Percentiles rank a stretch among this genome's conserved stretches.
Evolutionary conservation across 2,329 filamentous ascomycete genomes (phyloP).

Genomic region (Alternaria sp.): DNA sequence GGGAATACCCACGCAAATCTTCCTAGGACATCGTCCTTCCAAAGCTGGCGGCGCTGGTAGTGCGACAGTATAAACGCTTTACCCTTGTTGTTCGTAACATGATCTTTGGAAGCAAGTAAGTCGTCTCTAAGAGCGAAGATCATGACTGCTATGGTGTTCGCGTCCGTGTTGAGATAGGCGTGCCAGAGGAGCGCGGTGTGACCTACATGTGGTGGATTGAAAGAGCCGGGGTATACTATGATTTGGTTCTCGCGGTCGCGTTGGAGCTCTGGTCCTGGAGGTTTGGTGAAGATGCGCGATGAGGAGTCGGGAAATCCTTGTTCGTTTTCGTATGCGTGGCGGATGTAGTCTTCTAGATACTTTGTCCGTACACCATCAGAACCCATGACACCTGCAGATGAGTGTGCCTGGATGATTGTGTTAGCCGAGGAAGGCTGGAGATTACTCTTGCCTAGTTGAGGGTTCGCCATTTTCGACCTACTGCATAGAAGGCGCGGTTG

Average conservation of each 20-base stretch:
- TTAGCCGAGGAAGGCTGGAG: no score
- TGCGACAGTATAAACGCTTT: neutral
- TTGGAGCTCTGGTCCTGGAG: neutral
- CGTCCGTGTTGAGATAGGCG: neutral
- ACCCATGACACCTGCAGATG: no score
- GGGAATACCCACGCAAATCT: neutral
- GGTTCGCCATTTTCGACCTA: no score
- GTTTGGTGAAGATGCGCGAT: neutral
- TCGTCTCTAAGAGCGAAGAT: neutral
- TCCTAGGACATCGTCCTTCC: neutral
- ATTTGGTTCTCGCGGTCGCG: neutral
- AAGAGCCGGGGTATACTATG: neutral
- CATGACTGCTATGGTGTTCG: neutral
- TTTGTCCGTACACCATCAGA: no score
- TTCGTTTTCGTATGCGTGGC: neutral
- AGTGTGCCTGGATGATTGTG: no score
- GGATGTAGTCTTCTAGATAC: neutral
- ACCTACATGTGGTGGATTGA: neutral
- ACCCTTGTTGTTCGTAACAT: neutral
- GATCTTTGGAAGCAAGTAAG: neutral
- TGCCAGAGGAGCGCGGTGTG: neutral
- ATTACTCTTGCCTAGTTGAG: no score
- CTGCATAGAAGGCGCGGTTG: no score
- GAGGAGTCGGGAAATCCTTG: neutral
- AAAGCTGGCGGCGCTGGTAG: neutral